phyloP scores from a whole-genome alignment of 176 grass and related monocot genomes.

The Triticum dicoccoides region DNA sequence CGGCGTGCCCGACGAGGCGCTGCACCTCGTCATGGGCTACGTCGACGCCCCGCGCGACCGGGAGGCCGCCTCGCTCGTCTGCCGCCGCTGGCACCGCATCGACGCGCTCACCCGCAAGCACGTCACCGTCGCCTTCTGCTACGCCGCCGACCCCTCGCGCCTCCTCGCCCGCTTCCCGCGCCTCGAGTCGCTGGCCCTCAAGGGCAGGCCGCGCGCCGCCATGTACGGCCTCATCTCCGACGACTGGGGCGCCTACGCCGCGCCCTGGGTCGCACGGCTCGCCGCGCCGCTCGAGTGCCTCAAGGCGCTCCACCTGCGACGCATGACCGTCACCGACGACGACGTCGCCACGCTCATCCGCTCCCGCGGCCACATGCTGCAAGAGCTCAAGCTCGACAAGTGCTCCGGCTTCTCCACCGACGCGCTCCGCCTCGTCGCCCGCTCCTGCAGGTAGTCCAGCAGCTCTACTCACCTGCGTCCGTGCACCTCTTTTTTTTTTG shows the following conservation, averaged over 20 bases:
- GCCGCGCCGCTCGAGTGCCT: constrained; percentile 67
- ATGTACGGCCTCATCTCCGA: constrained; percentile 83
- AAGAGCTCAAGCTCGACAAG: constrained; percentile 79
- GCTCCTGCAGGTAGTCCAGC: constrained; percentile 63
- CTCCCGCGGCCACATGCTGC: constrained; percentile 62
- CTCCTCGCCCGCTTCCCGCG: constrained; percentile 52
- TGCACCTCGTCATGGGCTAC: constrained; percentile 63
- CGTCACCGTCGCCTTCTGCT: constrained; percentile 73
- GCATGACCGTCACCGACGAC: constrained; percentile 68
- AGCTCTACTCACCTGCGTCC: neutral
- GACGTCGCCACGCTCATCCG: constrained; percentile 49
- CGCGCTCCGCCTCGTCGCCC: constrained; percentile 58
- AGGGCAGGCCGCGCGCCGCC: constrained; percentile 65
- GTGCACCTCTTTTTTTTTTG: neutral
- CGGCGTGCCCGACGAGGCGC: constrained; percentile 48
- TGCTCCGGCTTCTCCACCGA: constrained; percentile 87
- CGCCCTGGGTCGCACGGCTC: constrained; percentile 62
- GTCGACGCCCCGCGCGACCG: constrained; percentile 62
- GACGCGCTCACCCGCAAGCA: constrained; percentile 74
- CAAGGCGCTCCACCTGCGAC: constrained; percentile 75
- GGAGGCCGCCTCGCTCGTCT: constrained; percentile 57
- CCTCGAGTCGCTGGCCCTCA: constrained; percentile 69
- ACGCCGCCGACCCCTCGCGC: constrained; percentile 46
- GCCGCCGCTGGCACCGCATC: constrained; percentile 67
- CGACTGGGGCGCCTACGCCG: constrained; percentile 64